These are phyloP conservation scores for Phallus indusiatus DNA, from an alignment of 768 basidiomycete species.

Conservation along the genomic window DNA sequence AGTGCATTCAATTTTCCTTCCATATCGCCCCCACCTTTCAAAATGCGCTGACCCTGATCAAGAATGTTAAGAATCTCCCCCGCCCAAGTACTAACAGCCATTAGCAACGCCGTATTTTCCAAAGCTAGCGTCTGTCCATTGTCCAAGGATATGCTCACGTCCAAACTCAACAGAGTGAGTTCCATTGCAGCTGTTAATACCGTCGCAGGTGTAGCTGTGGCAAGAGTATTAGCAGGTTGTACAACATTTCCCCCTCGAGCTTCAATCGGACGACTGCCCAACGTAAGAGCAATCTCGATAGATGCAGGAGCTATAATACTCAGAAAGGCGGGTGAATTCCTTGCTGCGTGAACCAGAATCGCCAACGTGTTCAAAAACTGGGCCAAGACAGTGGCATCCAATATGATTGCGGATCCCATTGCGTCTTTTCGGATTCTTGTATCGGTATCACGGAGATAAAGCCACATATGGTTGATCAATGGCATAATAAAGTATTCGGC, in stretches of 20 bases:
- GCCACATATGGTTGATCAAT: slow-evolving; percentile 89
- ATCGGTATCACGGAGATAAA: slow-evolving; percentile 81
- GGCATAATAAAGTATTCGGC: slow-evolving; percentile 87
- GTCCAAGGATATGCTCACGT: slow-evolving; percentile 68
- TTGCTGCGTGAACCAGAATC: slow-evolving; percentile 73
- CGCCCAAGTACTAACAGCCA: slow-evolving; percentile 78
- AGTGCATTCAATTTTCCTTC: slow-evolving; percentile 55
- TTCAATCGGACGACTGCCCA: slow-evolving; percentile 47
- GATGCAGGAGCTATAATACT: slow-evolving; percentile 72
- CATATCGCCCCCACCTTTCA: slow-evolving; percentile 57
- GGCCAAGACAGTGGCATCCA: slow-evolving; percentile 67
- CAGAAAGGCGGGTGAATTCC: slow-evolving; percentile 74
- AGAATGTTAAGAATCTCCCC: slow-evolving; percentile 50
- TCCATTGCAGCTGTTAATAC: slow-evolving; percentile 72
- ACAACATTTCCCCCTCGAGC: slow-evolving; percentile 9
- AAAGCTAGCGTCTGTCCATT: slow-evolving; percentile 63
- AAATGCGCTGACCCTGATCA: slow-evolving; percentile 52
- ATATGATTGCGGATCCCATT: slow-evolving; percentile 72
- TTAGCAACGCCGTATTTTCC: slow-evolving; percentile 63
- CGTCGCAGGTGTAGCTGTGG: slow-evolving; percentile 50
- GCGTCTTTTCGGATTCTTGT: slow-evolving; percentile 63
- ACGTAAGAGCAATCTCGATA: slow-evolving; percentile 71
- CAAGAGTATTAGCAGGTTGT: neutral
- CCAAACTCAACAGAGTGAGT: slow-evolving; percentile 64
- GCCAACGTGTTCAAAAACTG: slow-evolving; percentile 69